phyloP scores from a whole-genome alignment of 2,329 filamentous ascomycete species.

The Arthrobotrys musiformis region DNA sequence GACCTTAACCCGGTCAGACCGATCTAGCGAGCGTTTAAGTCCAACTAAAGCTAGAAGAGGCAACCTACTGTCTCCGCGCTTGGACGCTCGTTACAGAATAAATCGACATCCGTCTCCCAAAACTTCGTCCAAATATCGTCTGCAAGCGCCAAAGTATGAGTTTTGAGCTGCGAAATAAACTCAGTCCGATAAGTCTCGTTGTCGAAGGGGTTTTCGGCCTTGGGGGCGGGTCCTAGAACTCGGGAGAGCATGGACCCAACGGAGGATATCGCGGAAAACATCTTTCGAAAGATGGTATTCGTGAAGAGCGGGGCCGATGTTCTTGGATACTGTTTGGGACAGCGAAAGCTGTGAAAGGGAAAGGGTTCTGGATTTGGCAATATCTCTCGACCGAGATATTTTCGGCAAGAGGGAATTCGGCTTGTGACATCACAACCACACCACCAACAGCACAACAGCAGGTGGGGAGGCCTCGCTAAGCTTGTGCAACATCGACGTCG shows the following conservation, averaged over 20 bases:
- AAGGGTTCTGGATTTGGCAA: constrained; percentile 13
- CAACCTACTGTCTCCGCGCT: constrained; percentile 39
- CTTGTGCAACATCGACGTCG: constrained; percentile 11
- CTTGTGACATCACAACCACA: constrained; percentile 47
- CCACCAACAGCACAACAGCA: too few relatives aligned
- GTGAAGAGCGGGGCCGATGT: neutral
- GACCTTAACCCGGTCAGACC: neutral
- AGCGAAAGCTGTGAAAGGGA: neutral
- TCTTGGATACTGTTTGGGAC: neutral
- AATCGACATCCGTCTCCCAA: constrained; percentile 47
- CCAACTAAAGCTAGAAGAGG: neutral
- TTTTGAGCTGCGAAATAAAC: constrained; percentile 37
- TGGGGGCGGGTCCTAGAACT: constrained; percentile 20
- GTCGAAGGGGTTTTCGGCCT: constrained; percentile 39
- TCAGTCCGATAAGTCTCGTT: constrained; percentile 36
- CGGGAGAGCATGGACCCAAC: constrained; percentile 51
- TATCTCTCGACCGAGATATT: constrained; percentile 9
- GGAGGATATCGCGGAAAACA: constrained; percentile 46
- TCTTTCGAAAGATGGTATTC: neutral
- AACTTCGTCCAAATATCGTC: constrained; percentile 52
- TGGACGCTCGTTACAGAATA: constrained; percentile 50
- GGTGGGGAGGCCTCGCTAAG: constrained; percentile 25
- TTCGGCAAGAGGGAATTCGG: constrained; percentile 15
- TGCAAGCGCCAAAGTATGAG: constrained; percentile 33
- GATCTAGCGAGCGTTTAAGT: neutral